These are phyloP conservation scores for Adansonia digitata DNA, from an alignment of 345 rosid species.

Conservation along the genomic window DNA sequence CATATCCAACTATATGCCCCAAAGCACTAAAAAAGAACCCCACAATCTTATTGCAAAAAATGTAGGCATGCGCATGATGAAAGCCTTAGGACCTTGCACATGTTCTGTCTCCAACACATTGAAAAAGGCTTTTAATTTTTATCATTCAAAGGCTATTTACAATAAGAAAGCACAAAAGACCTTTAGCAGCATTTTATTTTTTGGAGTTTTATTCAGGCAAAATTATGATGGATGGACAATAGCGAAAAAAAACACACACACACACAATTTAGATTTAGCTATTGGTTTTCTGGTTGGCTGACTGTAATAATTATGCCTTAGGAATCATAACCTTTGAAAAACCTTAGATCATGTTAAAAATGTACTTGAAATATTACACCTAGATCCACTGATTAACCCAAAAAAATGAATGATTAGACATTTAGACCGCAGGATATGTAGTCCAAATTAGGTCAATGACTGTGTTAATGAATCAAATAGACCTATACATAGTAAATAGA, in stretches of 20 bases:
- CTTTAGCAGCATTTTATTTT: constrained; percentile 4
- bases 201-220: too few relatives aligned
- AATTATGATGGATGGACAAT: constrained; percentile 16
- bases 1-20: not conserved
- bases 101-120: constrained; percentile 30
- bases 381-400: constrained; percentile 18
- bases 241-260: not conserved
- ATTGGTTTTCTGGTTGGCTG: constrained; percentile 22
- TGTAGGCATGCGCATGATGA: constrained; percentile 21
- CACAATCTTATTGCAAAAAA: constrained; percentile 11
- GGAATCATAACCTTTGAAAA: constrained; percentile 10
- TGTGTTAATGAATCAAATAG: too few relatives aligned
- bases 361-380: constrained; percentile 13
- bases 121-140: not conserved
- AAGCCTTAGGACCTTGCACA: constrained; percentile 28
- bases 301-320: constrained; percentile 15
- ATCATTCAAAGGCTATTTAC: not conserved
- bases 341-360: constrained; percentile 1
- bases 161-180: not conserved
- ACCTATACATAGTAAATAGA: too few relatives aligned
- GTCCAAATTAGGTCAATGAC: constrained; percentile 12
- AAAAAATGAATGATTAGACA: constrained; percentile 8
- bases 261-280: constrained; percentile 13
- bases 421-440: constrained; percentile 1
- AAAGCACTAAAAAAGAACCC: not conserved